phyloP scores from a whole-genome alignment of 164 flowering plant genomes.

The Aristolochia californica region DNA sequence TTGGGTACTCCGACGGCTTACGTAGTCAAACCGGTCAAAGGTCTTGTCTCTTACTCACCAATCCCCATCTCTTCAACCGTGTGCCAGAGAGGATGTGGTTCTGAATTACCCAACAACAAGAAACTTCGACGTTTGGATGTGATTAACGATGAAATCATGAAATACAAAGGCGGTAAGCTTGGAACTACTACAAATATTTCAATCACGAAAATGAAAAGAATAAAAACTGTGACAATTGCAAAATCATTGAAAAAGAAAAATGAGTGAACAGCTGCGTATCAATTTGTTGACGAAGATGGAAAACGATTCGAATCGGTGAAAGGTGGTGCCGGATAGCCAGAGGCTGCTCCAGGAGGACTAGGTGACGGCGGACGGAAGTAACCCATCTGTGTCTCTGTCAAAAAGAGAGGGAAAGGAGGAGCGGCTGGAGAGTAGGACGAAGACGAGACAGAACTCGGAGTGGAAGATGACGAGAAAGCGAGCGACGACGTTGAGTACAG shows the following conservation, averaged over 20 bases:
- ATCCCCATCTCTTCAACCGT: background rate
- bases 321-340: background rate
- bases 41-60: too few species aligned
- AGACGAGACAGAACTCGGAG: constrained; percentile 4
- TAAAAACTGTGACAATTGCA: background rate
- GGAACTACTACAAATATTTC: too few species aligned
- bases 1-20: background rate
- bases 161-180: too few species aligned
- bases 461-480: background rate
- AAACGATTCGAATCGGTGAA: background rate
- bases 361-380: background rate
- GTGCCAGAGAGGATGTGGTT: background rate
- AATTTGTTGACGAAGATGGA: background rate
- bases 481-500: constrained; percentile 2
- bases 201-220: too few species aligned
- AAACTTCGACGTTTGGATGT: background rate
- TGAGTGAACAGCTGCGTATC: background rate
- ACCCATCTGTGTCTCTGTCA: background rate
- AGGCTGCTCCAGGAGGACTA: background rate
- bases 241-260: background rate
- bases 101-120: background rate
- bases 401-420: background rate
- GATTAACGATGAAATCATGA: too few species aligned
- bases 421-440: background rate
- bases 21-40: too few species aligned